phyloP scores from a whole-genome alignment of 805 yeast species.

The Blastobotrys chiropterorum region DNA sequence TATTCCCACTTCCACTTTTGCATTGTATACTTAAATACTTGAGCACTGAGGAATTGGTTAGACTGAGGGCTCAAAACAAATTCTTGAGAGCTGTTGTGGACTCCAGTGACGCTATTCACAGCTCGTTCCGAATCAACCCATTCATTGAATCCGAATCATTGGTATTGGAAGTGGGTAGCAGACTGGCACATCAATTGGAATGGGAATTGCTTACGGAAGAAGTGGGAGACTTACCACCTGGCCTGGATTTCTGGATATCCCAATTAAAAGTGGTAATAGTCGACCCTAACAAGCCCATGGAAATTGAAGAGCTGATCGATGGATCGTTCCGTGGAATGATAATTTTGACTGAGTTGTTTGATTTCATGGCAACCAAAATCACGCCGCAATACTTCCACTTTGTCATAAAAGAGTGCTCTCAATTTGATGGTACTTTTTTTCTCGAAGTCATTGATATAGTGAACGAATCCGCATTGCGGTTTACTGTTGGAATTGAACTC shows the following conservation, averaged over 20 bases:
- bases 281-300: not conserved
- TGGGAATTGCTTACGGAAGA: not conserved
- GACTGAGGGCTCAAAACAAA: not conserved
- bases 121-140: not conserved
- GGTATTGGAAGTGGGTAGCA: not conserved
- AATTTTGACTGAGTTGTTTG: not conserved
- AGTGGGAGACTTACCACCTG: not conserved
- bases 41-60: not conserved
- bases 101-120: not conserved
- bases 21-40: not conserved
- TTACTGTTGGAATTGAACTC: not conserved
- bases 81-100: not conserved
- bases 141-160: not conserved
- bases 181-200: not conserved
- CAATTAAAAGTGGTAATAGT: not conserved
- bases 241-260: not conserved
- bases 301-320: not conserved
- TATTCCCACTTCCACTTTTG: not conserved
- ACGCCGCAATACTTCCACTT: not conserved
- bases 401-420: not conserved
- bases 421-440: not conserved
- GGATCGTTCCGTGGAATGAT: not conserved
- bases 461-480: not conserved
- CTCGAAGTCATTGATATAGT: not conserved
- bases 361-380: not conserved